Conservation (phyloP, 1,284 basidiomycete species). For the Dichomitus squalens region DNA sequence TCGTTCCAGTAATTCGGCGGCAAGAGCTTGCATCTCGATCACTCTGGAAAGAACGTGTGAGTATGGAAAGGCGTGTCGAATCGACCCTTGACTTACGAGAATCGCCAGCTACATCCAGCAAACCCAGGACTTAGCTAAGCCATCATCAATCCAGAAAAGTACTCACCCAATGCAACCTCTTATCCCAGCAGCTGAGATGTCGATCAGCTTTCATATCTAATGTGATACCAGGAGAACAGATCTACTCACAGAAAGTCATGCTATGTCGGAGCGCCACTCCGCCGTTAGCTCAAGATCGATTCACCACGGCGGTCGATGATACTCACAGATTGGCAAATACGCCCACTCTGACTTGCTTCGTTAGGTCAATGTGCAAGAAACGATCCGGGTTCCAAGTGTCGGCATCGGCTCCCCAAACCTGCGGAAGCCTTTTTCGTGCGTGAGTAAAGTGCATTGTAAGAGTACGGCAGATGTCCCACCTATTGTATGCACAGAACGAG, state of each 20-base stretch:
- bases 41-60: conserved; percentile 29
- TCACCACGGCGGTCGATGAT: conserved; percentile 5
- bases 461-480: conserved; percentile 24
- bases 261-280: not conserved
- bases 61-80: not conserved
- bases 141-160: not conserved
- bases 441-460: not conserved
- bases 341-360: conserved; percentile 41
- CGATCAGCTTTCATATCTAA: not conserved
- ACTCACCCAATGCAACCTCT: conserved; percentile 18
- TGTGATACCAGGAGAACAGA: not conserved
- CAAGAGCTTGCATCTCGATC: conserved; percentile 52
- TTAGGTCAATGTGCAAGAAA: conserved; percentile 4
- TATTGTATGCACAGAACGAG: conserved; percentile 34
- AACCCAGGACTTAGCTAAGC: not conserved
- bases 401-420: conserved; percentile 52
- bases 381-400: conserved; percentile 9
- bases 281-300: not conserved
- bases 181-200: conserved; percentile 7
- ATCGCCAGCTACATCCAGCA: conserved; percentile 41
- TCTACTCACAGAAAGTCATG: conserved; percentile 11
- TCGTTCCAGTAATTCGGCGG: conserved; percentile 46
- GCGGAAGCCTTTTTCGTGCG: conserved; percentile 24
- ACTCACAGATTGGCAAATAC: conserved; percentile 56
- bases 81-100: conserved; percentile 39